Evolutionary conservation across 352 stramenopile species (phyloP).

Genomic region (Halophytophthora polymorphica): DNA sequence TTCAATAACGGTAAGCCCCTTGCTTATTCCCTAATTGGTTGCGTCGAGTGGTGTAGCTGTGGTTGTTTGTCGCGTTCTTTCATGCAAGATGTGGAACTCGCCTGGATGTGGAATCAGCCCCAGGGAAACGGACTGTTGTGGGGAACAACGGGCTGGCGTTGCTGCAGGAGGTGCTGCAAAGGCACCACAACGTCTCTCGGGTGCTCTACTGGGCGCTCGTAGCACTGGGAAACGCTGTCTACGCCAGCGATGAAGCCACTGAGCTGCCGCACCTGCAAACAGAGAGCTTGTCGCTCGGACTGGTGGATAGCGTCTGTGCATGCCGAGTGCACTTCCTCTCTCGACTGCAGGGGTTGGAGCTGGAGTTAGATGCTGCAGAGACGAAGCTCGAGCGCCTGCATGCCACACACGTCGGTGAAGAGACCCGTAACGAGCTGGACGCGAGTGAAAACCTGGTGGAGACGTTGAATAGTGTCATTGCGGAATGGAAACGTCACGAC

Average conservation of each 20-base stretch:
- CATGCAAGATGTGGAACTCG: not conserved
- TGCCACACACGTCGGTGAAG: constrained; percentile 53
- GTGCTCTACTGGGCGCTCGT: constrained; percentile 61
- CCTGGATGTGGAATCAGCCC: constrained; percentile 10
- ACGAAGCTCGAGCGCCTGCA: constrained; percentile 33
- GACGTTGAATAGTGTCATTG: constrained; percentile 35
- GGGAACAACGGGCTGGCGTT: constrained; percentile 32
- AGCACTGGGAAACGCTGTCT: constrained; percentile 53
- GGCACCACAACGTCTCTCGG: constrained; percentile 29
- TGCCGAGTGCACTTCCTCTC: constrained; percentile 46
- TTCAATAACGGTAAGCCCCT: constrained; percentile 51
- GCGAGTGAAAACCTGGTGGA: constrained; percentile 35
- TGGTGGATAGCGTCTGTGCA: constrained; percentile 41
- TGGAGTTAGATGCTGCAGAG: constrained; percentile 30
- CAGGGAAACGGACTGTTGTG: constrained; percentile 40
- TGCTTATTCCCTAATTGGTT: not conserved
- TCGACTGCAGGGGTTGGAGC: constrained; percentile 41
- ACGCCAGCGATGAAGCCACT: constrained; percentile 20
- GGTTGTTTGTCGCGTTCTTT: not conserved
- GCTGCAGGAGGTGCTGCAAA: constrained; percentile 34
- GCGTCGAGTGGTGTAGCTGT: not conserved
- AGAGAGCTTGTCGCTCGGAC: constrained; percentile 21
- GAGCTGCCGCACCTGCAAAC: constrained; percentile 17
- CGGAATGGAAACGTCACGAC: constrained; percentile 41
- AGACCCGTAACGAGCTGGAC: constrained; percentile 71